phyloP scores from a whole-genome alignment of 179 eudicot species.

The Nepenthes alata region DNA sequence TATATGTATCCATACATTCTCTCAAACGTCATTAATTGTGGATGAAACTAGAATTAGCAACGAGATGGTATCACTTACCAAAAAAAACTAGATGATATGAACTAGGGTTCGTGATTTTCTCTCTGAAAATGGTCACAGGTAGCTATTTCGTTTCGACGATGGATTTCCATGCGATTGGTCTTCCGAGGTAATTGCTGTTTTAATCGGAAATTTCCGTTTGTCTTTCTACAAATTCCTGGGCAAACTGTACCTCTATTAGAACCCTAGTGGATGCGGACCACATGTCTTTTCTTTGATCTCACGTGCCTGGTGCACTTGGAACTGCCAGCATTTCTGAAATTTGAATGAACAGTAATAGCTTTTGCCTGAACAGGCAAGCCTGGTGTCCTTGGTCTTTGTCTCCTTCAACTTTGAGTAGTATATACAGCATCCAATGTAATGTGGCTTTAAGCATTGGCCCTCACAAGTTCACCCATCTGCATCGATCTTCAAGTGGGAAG shows the following conservation, averaged over 20 bases:
- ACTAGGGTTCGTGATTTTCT: neutral
- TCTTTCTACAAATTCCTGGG: neutral
- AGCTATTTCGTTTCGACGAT: neutral
- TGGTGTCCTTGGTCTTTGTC: too few relatives aligned
- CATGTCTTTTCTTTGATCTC: too few relatives aligned
- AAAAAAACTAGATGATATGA: too few relatives aligned
- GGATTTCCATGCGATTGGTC: conserved; percentile 16
- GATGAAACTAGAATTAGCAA: too few relatives aligned
- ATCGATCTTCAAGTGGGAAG: conserved; percentile 18
- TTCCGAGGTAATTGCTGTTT: conserved; percentile 8
- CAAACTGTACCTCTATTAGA: too few relatives aligned
- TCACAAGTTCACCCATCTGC: conserved; percentile 11
- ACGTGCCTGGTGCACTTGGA: neutral
- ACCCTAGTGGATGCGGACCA: too few relatives aligned
- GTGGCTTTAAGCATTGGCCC: conserved; percentile 13
- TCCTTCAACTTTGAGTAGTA: neutral
- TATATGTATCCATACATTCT: too few relatives aligned
- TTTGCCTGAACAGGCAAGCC: neutral
- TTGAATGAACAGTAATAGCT: neutral
- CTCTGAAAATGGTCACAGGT: neutral
- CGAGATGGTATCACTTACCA: too few relatives aligned
- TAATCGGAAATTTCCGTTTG: neutral
- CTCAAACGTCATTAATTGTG: too few relatives aligned
- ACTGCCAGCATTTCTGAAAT: neutral
- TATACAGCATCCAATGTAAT: conserved; percentile 9